Evolutionary conservation across 164 flowering plant species (phyloP).

Genomic region (Pachysandra terminalis): DNA sequence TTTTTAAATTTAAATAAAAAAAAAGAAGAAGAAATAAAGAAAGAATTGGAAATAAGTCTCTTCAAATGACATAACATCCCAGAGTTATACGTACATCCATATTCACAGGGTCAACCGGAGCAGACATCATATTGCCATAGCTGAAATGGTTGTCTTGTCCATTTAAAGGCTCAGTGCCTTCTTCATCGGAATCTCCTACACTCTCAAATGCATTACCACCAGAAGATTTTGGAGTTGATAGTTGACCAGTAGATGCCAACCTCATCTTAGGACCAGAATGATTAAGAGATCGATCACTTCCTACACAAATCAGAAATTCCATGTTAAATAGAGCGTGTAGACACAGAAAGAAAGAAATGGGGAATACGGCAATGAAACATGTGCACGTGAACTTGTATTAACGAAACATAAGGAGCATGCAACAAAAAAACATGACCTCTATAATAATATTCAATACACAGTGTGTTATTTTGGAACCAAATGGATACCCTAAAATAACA

Average conservation of each 20-base stretch:
- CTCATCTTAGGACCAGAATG: conserved; percentile 31
- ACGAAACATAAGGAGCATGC: background rate
- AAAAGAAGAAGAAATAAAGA: too few species aligned
- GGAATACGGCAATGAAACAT: background rate
- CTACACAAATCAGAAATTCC: conserved; percentile 27
- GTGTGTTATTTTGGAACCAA: background rate
- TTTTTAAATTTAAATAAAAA: too few species aligned
- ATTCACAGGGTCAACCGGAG: background rate
- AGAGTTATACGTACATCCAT: conserved; percentile 6
- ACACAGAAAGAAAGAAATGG: background rate
- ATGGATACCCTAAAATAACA: background rate
- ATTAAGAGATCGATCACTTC: conserved; percentile 24
- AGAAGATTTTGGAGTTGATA: conserved; percentile 40
- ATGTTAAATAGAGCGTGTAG: background rate
- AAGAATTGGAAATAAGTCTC: too few species aligned
- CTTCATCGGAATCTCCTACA: conserved; percentile 54
- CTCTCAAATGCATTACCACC: conserved; percentile 37
- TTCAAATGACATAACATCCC: too few species aligned
- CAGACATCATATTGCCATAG: conserved; percentile 19
- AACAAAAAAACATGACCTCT: background rate
- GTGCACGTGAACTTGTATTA: background rate
- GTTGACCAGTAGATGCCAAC: conserved; percentile 33
- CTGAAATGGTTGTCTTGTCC: conserved; percentile 25
- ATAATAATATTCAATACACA: background rate
- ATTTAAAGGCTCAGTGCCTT: conserved; percentile 32